Evolutionary conservation across 2,329 filamentous ascomycete genomes (phyloP), one percentile per base, ranked within the genome.

Genomic region (Diplodia seriata): DNA sequence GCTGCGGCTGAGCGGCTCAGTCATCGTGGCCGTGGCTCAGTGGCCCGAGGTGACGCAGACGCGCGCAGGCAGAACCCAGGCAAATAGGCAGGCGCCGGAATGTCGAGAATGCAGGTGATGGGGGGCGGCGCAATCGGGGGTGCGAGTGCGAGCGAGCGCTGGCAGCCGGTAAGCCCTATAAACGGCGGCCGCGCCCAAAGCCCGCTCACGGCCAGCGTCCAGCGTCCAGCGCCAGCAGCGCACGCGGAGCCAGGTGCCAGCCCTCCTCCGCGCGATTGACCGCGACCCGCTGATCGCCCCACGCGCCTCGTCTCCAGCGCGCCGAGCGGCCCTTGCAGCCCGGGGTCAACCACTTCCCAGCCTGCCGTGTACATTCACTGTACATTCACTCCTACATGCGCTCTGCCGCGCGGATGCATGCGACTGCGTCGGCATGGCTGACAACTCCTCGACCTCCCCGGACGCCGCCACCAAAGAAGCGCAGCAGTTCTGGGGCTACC

Each of bases 401-500:
- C 56, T 61, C 56, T 43, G 56, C 56, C 7, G 56, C 56, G 11
- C 36, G 47, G 29, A 38, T 63, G 59, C 59, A 40, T 51, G 43
- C 64, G 54, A 56, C 20, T 40, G 64, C 57, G 64, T 57, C 64
- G 64, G 64, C 64, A 67, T 67, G 64, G 54, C 64, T 57, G 64
- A 59, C 50, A 47, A 49, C 53, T 18, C 54, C 29, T 49, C 53
- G 31, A 73, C 73, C 38, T 64, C 73, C 53, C 71, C 70, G n/a
- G 72, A 78, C 57, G 73, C 76, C n/a, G 72, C 74, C 36, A 72
- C 75, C 23, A 72, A 72, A 67, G 83, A 85, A 74, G 82, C 83
- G 6, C 77, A 76, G 64, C 77, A 84, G 69, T 84, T 83, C 70
- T 85, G 83, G 83, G 82, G 81, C 14, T 84, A 83, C 70, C 74